Conservation (phyloP, 2,329 filamentous ascomycete genomes). For the Fusarium sp. region DNA sequence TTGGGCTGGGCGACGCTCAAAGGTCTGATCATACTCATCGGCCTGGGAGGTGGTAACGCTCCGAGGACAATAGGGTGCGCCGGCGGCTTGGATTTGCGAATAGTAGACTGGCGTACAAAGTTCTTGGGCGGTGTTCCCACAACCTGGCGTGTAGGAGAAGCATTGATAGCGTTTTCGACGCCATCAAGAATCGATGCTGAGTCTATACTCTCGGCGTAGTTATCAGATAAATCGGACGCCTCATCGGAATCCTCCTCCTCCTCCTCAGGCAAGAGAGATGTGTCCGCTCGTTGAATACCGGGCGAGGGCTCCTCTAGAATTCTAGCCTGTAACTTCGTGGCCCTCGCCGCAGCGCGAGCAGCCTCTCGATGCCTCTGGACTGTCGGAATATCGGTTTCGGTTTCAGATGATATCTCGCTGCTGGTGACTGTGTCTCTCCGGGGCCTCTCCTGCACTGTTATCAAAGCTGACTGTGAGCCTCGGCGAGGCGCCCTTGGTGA, state of each 20-base stretch:
- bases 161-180: slow-evolving; percentile 66
- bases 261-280: slow-evolving; percentile 64
- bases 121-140: slow-evolving; percentile 72
- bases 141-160: slow-evolving; percentile 64
- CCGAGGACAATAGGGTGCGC: slow-evolving; percentile 67
- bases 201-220: slow-evolving; percentile 74
- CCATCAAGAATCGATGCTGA: slow-evolving; percentile 76
- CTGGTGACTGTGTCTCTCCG: slow-evolving; percentile 81
- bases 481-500: slow-evolving; percentile 64
- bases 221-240: slow-evolving; percentile 69
- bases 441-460: slow-evolving; percentile 74
- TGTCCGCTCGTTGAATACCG: slow-evolving; percentile 56
- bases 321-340: slow-evolving; percentile 49
- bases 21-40: slow-evolving; percentile 69
- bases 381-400: slow-evolving; percentile 75
- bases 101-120: slow-evolving; percentile 69
- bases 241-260: slow-evolving; percentile 70
- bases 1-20: slow-evolving; percentile 74
- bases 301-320: slow-evolving; percentile 51
- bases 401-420: slow-evolving; percentile 85
- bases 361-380: slow-evolving; percentile 72
- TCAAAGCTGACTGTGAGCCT: slow-evolving; percentile 76
- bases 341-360: slow-evolving; percentile 63
- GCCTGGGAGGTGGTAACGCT: slow-evolving; percentile 75
- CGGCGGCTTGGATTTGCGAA: slow-evolving; percentile 67